phyloP scores from a whole-genome alignment of 2,329 filamentous ascomycete species.

The Verticillium isaacii region DNA sequence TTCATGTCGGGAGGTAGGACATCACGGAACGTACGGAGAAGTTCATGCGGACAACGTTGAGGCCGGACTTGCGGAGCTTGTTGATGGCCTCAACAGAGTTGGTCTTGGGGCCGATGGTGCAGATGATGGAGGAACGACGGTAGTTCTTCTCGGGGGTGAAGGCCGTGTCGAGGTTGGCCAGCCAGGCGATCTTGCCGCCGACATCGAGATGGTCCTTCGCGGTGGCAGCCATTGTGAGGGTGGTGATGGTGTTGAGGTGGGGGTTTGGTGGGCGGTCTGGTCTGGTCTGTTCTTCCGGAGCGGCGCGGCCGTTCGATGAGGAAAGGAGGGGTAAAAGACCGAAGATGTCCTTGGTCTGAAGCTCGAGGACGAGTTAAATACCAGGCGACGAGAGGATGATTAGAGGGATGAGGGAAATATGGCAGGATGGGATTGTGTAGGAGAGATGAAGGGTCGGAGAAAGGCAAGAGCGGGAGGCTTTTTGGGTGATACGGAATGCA shows the following conservation, averaged over 20 bases:
- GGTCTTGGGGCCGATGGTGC: conserved; percentile 98
- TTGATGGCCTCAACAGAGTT: conserved; percentile 98
- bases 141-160: conserved; percentile 84
- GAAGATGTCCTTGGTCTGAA: neutral
- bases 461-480: conserved; percentile 1
- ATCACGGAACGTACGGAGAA: conserved; percentile 54
- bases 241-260: conserved; percentile 8
- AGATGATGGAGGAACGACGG: conserved; percentile 96
- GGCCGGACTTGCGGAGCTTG: conserved; percentile 79
- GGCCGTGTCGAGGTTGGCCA: conserved; percentile 77
- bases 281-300: neutral
- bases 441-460: conserved; percentile 1
- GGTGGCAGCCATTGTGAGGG: conserved; percentile 51
- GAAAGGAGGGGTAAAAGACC: neutral
- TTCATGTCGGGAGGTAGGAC: neutral
- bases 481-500: conserved; percentile 4
- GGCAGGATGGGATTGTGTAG: conserved; percentile 1
- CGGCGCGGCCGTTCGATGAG: neutral
- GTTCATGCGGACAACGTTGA: conserved; percentile 99
- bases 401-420: neutral
- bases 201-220: conserved; percentile 85
- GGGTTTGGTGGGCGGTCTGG: neutral
- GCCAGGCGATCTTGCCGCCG: conserved; percentile 62
- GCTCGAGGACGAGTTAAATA: neutral
- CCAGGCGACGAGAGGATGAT: neutral